Evolutionary conservation across 176 grass and related monocot species (phyloP).

Genomic region (Zoysia pacifica): DNA sequence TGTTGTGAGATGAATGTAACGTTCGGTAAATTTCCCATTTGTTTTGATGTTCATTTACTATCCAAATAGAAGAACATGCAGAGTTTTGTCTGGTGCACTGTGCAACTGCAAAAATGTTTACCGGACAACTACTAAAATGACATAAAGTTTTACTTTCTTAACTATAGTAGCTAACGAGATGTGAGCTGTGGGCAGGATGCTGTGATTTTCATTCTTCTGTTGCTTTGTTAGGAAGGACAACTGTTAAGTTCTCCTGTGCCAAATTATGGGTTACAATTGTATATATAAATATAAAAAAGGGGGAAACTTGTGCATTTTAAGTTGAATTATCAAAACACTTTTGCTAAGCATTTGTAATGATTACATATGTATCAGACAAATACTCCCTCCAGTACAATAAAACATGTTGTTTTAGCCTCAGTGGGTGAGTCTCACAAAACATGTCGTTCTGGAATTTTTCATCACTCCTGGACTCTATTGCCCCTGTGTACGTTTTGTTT

Average conservation of each 20-base stretch:
- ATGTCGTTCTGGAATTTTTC: no score
- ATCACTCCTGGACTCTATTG: no score
- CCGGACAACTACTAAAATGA: background rate
- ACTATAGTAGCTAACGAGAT: background rate
- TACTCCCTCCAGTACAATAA: background rate
- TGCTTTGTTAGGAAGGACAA: background rate
- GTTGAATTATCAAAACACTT: background rate
- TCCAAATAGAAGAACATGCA: background rate
- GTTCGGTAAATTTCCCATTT: background rate
- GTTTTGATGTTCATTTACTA: background rate
- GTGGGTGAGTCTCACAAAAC: no score
- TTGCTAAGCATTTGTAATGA: background rate
- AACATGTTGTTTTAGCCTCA: no score
- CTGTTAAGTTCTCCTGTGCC: background rate
- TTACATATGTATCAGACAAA: background rate
- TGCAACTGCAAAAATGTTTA: constrained; percentile 10
- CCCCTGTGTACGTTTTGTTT: no score
- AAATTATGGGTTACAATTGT: constrained; percentile 13
- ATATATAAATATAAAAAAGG: background rate
- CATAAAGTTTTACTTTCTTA: constrained; percentile 6
- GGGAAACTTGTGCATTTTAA: background rate
- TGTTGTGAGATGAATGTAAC: background rate
- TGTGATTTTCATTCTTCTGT: background rate
- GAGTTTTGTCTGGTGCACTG: background rate
- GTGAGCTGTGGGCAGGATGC: background rate